These are phyloP conservation scores for Daucus carota DNA, from an alignment of 129 eudicot genomes.

Conservation along the genomic window DH1_v3.0 NC_030388.2:6271501-6272000, in stretches of 20 bases:
- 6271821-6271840: slow-evolving; percentile 25
- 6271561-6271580: slow-evolving; percentile 40
- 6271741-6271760: background rate
- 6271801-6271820: slow-evolving; percentile 37
- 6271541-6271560: background rate
- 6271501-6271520: slow-evolving; percentile 70
- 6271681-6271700: slow-evolving; percentile 59
- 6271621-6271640: slow-evolving; percentile 23
- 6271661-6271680: slow-evolving; percentile 86
- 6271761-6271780: slow-evolving; percentile 32
- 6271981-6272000: slow-evolving; percentile 16
- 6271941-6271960: slow-evolving; percentile 21
- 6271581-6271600: slow-evolving; percentile 47
- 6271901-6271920: background rate
- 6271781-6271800: slow-evolving; percentile 53
- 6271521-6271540: slow-evolving; percentile 23
- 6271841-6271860: slow-evolving; percentile 22
- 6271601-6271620: slow-evolving; percentile 33
- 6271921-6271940: slow-evolving; percentile 43
- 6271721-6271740: too few relatives aligned
- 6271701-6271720: slow-evolving; percentile 41
- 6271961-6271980: slow-evolving; percentile 4
- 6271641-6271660: slow-evolving; percentile 62
- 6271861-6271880: slow-evolving; percentile 16
- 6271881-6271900: background rate